Evolutionary conservation across 2,329 filamentous ascomycete genomes (phyloP).

Genomic region (Sphaerostilbella broomeana): DNA sequence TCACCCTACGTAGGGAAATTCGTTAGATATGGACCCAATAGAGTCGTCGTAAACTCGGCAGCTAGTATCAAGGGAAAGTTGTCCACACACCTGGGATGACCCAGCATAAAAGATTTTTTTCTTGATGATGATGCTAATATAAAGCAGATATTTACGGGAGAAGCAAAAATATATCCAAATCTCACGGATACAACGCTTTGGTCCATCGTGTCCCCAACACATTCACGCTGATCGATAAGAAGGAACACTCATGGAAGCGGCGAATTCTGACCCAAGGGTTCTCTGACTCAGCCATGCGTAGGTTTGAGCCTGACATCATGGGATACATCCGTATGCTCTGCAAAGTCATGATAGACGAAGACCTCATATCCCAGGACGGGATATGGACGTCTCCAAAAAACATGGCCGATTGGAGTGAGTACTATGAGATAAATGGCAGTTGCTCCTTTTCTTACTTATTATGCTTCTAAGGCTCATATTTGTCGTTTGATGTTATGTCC

Average conservation of each 20-base stretch:
- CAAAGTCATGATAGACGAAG: neutral
- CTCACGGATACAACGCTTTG: conserved; percentile 14
- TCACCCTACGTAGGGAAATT: conserved; percentile 5
- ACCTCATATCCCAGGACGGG: neutral
- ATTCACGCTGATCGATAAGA: conserved; percentile 13
- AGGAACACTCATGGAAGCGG: conserved; percentile 10
- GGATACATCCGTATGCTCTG: conserved; percentile 3
- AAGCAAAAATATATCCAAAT: conserved; percentile 15
- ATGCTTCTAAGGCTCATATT: conserved; percentile 12
- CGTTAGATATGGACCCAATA: conserved; percentile 26
- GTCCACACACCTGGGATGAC: too few relatives aligned
- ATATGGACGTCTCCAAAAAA: conserved; percentile 9
- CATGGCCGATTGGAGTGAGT: conserved; percentile 12
- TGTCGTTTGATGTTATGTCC: conserved; percentile 21
- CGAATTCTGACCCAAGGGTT: conserved; percentile 19
- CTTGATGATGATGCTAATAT: neutral
- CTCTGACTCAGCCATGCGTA: conserved; percentile 18
- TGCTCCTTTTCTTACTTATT: neutral
- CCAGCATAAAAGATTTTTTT: neutral
- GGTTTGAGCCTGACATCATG: conserved; percentile 15
- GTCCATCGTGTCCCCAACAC: conserved; percentile 13
- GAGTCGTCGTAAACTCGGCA: conserved; percentile 14
- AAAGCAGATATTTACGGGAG: conserved; percentile 15
- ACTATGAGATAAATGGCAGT: neutral
- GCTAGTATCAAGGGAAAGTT: conserved; percentile 10